Evolutionary conservation across 106 monocot species (phyloP).

Genomic region (Dendrobium officinale): DNA sequence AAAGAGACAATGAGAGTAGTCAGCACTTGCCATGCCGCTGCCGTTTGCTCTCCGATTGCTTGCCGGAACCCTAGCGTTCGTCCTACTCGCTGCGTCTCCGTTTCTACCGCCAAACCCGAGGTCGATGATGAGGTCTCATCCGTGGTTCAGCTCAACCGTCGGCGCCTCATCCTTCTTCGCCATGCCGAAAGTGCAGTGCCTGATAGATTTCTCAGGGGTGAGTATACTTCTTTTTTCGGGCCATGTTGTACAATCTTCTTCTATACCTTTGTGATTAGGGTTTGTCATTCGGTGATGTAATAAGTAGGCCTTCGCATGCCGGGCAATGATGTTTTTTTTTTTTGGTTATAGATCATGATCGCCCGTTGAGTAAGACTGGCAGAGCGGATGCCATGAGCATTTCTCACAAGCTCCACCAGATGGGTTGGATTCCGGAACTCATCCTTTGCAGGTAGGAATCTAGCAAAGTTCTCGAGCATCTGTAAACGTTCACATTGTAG

Average conservation of each 20-base stretch:
- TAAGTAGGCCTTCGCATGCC: neutral
- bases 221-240: neutral
- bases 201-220: constrained; percentile 58
- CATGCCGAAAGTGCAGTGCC: constrained; percentile 70
- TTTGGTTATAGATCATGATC: constrained; percentile 63
- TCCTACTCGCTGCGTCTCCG: constrained; percentile 15
- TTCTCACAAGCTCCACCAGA: constrained; percentile 62
- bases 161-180: constrained; percentile 81
- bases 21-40: neutral
- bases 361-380: constrained; percentile 68
- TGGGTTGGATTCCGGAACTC: constrained; percentile 91
- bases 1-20: constrained; percentile 4
- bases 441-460: constrained; percentile 65
- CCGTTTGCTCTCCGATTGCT: neutral
- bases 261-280: neutral
- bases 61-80: neutral
- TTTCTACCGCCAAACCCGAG: constrained; percentile 19
- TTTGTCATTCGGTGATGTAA: neutral
- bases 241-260: neutral
- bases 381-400: constrained; percentile 48
- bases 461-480: neutral
- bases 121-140: constrained; percentile 3
- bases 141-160: constrained; percentile 13
- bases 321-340: neutral
- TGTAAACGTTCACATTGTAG: neutral